Conservation (phyloP, 768 basidiomycete species). For the Cystofilobasidium macerans region DNA sequence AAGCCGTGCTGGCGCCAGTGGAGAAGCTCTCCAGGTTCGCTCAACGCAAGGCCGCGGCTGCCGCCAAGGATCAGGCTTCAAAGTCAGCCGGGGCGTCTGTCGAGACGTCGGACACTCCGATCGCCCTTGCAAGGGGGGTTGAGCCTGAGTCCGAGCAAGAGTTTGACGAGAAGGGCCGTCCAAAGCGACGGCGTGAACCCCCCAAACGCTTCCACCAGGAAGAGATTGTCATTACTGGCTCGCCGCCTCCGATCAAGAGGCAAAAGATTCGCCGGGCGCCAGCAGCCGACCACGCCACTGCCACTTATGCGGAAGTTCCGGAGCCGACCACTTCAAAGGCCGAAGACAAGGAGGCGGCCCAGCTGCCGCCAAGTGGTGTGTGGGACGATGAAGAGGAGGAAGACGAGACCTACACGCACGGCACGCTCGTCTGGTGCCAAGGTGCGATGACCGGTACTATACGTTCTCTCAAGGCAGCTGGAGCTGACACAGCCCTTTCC, state of each 20-base stretch:
- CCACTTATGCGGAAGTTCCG: too few relatives aligned
- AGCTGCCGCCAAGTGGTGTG: neutral
- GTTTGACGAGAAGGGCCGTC: neutral
- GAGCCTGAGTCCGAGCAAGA: neutral
- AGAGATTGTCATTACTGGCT: neutral
- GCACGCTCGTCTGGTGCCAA: slow-evolving; percentile 68
- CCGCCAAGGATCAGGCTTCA: too few relatives aligned
- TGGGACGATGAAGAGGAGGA: neutral
- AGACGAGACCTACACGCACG: slow-evolving; percentile 8
- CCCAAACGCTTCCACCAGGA: neutral
- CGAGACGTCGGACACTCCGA: too few relatives aligned
- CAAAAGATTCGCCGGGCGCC: neutral
- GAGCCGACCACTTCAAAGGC: neutral
- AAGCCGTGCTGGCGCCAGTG: neutral
- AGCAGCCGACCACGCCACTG: neutral
- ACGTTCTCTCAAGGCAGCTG: neutral
- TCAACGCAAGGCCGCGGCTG: too few relatives aligned
- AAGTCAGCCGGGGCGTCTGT: too few relatives aligned
- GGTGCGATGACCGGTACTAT: slow-evolving; percentile 26
- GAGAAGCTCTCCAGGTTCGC: too few relatives aligned
- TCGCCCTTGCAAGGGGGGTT: neutral
- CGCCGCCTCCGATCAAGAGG: neutral
- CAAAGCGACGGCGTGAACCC: neutral
- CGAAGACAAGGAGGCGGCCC: neutral
- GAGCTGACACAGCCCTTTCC: neutral